Percentiles rank a stretch among this genome's conserved stretches.
These are phyloP conservation scores for Cryptococcus sp. DNA, from an alignment of 1,284 basidiomycete genomes.

Conservation along the genomic window DNA sequence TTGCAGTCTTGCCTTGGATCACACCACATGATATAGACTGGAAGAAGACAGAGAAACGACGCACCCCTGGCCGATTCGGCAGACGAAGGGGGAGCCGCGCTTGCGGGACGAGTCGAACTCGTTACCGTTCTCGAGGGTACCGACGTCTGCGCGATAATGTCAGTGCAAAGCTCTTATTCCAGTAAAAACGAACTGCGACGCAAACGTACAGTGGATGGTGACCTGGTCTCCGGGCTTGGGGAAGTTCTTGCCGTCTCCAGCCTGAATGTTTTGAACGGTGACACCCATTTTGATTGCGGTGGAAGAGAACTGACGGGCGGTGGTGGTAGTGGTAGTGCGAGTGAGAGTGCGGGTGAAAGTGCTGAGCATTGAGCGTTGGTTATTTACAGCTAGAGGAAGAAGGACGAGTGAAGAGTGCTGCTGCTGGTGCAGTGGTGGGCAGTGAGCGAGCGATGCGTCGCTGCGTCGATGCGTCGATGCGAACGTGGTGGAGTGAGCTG, in stretches of 20 bases:
- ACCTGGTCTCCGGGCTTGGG: constrained; percentile 51
- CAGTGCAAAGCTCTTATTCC: too few species aligned
- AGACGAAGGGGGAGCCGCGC: constrained; percentile 64
- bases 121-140: constrained; percentile 53
- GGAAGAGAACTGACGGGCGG: constrained; percentile 38
- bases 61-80: constrained; percentile 61
- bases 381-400: neutral
- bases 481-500: too few species aligned
- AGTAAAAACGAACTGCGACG: neutral
- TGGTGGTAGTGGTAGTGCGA: constrained; percentile 12
- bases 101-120: constrained; percentile 56
- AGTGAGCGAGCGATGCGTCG: too few species aligned
- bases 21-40: too few species aligned
- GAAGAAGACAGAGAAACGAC: constrained; percentile 5
- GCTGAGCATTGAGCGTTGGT: constrained; percentile 17
- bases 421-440: neutral
- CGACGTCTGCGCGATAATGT: constrained; percentile 48
- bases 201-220: constrained; percentile 51
- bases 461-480: too few species aligned
- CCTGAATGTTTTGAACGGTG: constrained; percentile 35
- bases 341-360: constrained; percentile 18
- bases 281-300: constrained; percentile 54
- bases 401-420: neutral
- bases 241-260: constrained; percentile 54
- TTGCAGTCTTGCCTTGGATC: neutral